Percentiles rank a stretch among this genome's conserved stretches.
phyloP scores from a whole-genome alignment of 208 protist genomes.

The Ichthyophonus hoferi region DNA sequence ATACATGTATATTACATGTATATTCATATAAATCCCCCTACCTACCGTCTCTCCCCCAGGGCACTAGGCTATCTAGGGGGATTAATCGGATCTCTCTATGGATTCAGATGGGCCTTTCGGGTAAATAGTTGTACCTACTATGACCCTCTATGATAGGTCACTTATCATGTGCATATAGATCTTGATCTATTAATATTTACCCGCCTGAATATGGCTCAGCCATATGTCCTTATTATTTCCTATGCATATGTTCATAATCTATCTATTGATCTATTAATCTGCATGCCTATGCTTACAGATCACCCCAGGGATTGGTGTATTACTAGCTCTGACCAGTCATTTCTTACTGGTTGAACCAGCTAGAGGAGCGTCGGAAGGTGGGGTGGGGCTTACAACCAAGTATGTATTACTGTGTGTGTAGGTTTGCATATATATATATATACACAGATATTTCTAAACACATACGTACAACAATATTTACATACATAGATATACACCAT shows the following conservation, averaged over 20 bases:
- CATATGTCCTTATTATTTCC: no score
- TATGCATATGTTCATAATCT: background rate
- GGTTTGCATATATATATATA: no score
- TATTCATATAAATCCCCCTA: no score
- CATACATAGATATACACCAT: background rate
- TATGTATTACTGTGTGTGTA: no score
- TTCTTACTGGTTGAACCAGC: background rate
- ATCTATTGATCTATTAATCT: background rate
- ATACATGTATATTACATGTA: no score
- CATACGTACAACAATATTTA: conserved; percentile 3
- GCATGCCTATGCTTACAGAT: background rate
- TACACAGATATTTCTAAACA: no score
- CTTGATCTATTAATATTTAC: no score
- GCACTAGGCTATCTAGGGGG: background rate
- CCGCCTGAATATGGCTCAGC: no score
- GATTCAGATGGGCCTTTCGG: conserved; percentile 2
- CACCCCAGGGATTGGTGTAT: background rate
- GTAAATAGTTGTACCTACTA: no score
- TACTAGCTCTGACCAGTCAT: background rate
- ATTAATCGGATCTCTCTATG: conserved; percentile 2
- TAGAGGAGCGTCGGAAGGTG: background rate
- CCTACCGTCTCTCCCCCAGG: no score
- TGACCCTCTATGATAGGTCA: no score
- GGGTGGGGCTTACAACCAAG: background rate
- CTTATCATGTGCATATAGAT: no score